phyloP scores from a whole-genome alignment of 192 early-diverging fungal species.

The Linnemannia exigua region DNA sequence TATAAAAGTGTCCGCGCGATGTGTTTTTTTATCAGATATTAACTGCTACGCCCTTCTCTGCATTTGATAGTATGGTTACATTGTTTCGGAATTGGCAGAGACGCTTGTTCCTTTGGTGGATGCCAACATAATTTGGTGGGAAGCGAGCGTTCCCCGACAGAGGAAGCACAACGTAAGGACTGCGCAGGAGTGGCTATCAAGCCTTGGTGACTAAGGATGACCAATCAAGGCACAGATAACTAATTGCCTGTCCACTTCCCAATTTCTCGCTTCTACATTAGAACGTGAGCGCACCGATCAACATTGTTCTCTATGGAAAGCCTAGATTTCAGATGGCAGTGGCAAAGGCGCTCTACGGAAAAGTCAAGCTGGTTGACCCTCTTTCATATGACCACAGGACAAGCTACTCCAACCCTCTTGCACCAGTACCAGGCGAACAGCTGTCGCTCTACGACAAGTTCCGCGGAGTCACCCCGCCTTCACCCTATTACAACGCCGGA shows the following conservation, averaged over 20 bases:
- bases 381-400: conserved; percentile 48
- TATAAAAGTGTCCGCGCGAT: background rate
- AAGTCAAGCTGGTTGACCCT: conserved; percentile 44
- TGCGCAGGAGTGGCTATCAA: background rate
- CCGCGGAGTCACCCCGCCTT: conserved; percentile 33
- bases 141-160: conserved; percentile 39
- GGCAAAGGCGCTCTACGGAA: conserved; percentile 46
- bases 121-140: conserved; percentile 57
- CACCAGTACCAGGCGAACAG: conserved; percentile 37
- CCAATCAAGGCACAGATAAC: background rate
- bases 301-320: conserved; percentile 52
- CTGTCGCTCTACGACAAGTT: conserved; percentile 42
- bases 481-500: conserved; percentile 3
- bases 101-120: conserved; percentile 52
- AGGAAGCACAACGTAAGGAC: conserved; percentile 35
- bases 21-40: background rate
- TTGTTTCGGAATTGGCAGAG: conserved; percentile 53
- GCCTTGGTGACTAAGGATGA: conserved; percentile 4
- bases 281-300: conserved; percentile 53
- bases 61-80: conserved; percentile 44
- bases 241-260: background rate
- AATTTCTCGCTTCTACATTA: conserved; percentile 12
- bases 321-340: conserved; percentile 38
- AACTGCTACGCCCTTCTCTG: background rate
- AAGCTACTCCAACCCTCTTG: conserved; percentile 48